A percentile compares a stretch with the other conserved stretches of the same genome.
phyloP scores from a whole-genome alignment of 176 grass and related monocot species.

The bread wheat (Triticum aestivum) region DNA sequence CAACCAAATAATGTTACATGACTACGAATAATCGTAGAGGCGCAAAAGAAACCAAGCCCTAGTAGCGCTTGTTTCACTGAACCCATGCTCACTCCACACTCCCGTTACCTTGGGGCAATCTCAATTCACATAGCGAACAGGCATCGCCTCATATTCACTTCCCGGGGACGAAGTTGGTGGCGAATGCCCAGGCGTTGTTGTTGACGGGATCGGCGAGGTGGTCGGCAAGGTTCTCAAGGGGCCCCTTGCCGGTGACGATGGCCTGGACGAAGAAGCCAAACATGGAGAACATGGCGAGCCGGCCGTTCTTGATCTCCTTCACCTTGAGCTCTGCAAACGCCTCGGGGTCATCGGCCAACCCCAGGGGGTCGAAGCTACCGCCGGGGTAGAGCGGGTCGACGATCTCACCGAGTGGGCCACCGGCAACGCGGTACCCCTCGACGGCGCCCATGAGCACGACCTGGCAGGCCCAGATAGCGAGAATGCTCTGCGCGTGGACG shows the following conservation, averaged over 20 bases:
- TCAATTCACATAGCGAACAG: too few species aligned
- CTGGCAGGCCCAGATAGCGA: constrained; percentile 63
- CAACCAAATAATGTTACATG: too few species aligned
- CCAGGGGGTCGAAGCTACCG: constrained; percentile 17
- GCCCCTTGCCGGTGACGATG: constrained; percentile 40
- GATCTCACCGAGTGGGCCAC: constrained; percentile 29
- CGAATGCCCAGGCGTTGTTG: constrained; percentile 18
- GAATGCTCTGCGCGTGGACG: constrained; percentile 60
- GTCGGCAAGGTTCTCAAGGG: constrained; percentile 41
- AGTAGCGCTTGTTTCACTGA: too few species aligned
- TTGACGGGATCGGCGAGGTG: constrained; percentile 31
- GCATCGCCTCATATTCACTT: neutral
- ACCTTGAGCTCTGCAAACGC: constrained; percentile 36
- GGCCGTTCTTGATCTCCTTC: constrained; percentile 46
- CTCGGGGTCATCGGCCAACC: constrained; percentile 34
- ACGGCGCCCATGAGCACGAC: constrained; percentile 29
- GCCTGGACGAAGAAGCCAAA: constrained; percentile 46
- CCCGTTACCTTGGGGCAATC: too few species aligned
- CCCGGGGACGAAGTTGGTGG: constrained; percentile 42
- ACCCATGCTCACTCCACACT: too few species aligned
- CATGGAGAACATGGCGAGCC: constrained; percentile 49
- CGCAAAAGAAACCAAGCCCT: too few species aligned
- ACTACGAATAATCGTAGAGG: too few species aligned
- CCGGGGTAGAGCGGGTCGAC: constrained; percentile 32
- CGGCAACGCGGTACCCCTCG: constrained; percentile 13